Base-by-base conservation (phyloP, 495 filamentous ascomycete species). In the Astrothelium macrocarpum region DNA sequence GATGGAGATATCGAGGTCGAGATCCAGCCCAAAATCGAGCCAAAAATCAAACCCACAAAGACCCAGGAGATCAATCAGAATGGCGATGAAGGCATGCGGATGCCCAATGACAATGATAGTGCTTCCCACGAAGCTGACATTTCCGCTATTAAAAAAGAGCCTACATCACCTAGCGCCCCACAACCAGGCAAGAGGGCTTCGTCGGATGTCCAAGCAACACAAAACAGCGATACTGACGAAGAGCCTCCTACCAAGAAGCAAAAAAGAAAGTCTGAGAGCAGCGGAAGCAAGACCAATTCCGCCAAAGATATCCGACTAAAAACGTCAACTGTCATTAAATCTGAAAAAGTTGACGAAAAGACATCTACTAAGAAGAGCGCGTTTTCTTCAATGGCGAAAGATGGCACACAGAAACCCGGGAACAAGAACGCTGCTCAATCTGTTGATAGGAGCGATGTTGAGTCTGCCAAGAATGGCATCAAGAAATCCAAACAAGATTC, bases 231-330 rank as follows among this genome's bases (percentile, higher is more conserved):
- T 34, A 59, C 25, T 43, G 74, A 76, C 53, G 80, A 80, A 11
- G 82, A 79, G 36, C 82, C 83, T n/a, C 74, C 79, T 0, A 71
- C 74, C 20, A 87, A 87, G 70, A 74, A 81, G 64, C 73, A 72
- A 14, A 67, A 60, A 26, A 20, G 23, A 18, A 59, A 68, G 25
- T 46, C 45, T 29, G 39, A 49, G 45, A n/a, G 45, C 18, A 45
- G 53, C 12, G 67, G 46, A 23, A 56, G 28, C 20, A 43, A n/a
- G 4, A 7, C 18, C 25, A 29, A 56, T 5, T 16, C 49, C 29
- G 5, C 20, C 4, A 20, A 56, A 29, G 7, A 26, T 56, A 29
- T 26, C 49, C 26, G 29, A 56, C 9, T 25, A 26, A 29, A 56
- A 28, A 25, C 9, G 59, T 68, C 66, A 39, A 63, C 58, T 20